Conservation (phyloP, 345 rosid species). For the Syzygium grande region DNA sequence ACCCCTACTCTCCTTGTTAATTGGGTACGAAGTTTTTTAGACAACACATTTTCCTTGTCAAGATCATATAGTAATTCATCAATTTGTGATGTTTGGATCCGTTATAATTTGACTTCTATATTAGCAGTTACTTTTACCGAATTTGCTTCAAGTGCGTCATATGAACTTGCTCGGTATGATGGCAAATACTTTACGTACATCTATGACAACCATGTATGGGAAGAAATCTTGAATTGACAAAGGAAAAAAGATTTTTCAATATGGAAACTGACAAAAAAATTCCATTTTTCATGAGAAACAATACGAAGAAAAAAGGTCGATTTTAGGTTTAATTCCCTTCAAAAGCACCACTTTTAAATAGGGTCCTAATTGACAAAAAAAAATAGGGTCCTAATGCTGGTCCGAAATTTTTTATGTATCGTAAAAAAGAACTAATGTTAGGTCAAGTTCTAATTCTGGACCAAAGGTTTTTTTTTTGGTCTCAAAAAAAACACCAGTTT, state of each 20-base stretch:
- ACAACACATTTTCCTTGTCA: not conserved
- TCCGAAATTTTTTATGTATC: too few relatives aligned
- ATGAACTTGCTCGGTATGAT: not conserved
- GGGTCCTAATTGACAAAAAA: too few relatives aligned
- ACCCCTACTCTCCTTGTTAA: not conserved
- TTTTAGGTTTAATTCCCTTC: not conserved
- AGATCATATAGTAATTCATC: not conserved
- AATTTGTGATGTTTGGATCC: not conserved
- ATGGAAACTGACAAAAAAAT: not conserved
- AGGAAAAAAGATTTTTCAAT: too few relatives aligned
- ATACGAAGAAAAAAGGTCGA: too few relatives aligned
- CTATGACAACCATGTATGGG: not conserved
- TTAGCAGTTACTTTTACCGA: not conserved
- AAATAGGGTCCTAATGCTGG: too few relatives aligned
- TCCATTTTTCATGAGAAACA: too few relatives aligned
- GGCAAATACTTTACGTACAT: too few relatives aligned
- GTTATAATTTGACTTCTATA: not conserved
- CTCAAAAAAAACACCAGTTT: too few relatives aligned
- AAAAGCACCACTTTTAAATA: not conserved
- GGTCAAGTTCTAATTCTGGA: too few relatives aligned
- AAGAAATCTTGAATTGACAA: not conserved
- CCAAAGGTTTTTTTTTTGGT: too few relatives aligned
- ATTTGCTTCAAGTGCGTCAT: not conserved
- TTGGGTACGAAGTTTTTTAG: not conserved
- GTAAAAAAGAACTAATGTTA: too few relatives aligned